Base-by-base conservation (phyloP, 345 rosid species). In the Pistacia integerrima region DNA sequence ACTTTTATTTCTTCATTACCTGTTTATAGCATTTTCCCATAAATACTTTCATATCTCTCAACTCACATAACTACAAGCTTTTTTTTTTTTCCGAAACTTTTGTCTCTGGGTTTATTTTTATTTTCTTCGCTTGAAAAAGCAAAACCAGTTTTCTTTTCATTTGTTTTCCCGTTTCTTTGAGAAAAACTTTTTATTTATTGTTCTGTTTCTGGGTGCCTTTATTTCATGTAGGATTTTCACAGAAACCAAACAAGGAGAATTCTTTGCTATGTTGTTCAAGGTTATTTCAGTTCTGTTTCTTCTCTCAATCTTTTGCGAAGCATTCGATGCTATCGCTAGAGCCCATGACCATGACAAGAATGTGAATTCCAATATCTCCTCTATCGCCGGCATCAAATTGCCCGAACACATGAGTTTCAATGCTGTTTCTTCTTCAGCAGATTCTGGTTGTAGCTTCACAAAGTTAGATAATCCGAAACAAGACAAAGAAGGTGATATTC, bases 391-490 rank as follows among this genome's bases (percentile, higher is more conserved):
- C 62, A 85, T 92, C 69, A 86, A 92, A 46, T 78, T 95, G 57
- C 90, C 93, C 0, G 74, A 76, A 6, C 94, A 89, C 73, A 85
- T 87, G 92, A 84, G 77, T 59, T 95, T 93, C 87, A 90, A 90
- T 80, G 90, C 87, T 1, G 92, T 86, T 80, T 90, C 97, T 72
- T 79, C 97, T 44, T 83, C 97, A 36, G 5, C 91, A 75, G 76
- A 71, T 79, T 49, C 87, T 25, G 97, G 78, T 25, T 95, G 99
- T 30, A 78, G 87, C 70, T 63, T 87, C 77, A 70, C 91, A 9
- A 80, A 86, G n/a, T 57, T 84, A 14, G 79, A 62, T 82, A 76
- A 79, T 73, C 35, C 41, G 12, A 75, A 74, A 2, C 52, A 69
- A 16, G 77, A 75, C 56, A 79, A 58, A 36, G 77, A 49, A 11